phyloP scores from a whole-genome alignment of 2,329 filamentous ascomycete species.

The Fusarium pseudonygamai region DNA sequence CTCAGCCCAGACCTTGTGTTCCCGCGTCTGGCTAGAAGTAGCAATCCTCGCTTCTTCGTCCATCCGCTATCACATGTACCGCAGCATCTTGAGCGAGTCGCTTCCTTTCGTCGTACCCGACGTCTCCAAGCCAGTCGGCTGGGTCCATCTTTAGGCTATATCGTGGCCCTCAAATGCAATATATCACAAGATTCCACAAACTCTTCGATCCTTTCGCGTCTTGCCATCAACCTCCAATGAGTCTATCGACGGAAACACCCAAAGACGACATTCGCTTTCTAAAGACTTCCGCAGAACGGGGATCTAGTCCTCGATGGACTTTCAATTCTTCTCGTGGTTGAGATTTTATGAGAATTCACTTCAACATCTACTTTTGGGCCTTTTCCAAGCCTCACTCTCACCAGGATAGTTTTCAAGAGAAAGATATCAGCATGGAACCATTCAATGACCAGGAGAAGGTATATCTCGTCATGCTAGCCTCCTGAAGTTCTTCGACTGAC shows the following conservation, averaged over 20 bases:
- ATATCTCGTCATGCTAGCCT: constrained; percentile 22
- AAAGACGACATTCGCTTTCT: neutral
- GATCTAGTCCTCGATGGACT: neutral
- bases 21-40: constrained; percentile 15
- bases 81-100: constrained; percentile 25
- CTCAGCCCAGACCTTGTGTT: constrained; percentile 9
- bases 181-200: neutral
- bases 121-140: constrained; percentile 23
- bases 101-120: constrained; percentile 27
- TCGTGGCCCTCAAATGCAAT: neutral
- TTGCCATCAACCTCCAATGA: neutral
- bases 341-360: neutral
- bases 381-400: neutral
- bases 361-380: neutral
- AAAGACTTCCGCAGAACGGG: neutral
- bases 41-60: constrained; percentile 32
- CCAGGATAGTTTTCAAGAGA: neutral
- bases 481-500: neutral
- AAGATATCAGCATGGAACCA: constrained; percentile 30
- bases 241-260: neutral
- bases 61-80: constrained; percentile 30
- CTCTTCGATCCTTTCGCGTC: neutral
- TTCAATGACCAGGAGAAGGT: constrained; percentile 65
- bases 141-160: constrained; percentile 8
- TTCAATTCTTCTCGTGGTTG: neutral